These are phyloP conservation scores for Diaporthe humulicola DNA, from an alignment of 2,329 filamentous ascomycete species.

Conservation along the genomic window DNA sequence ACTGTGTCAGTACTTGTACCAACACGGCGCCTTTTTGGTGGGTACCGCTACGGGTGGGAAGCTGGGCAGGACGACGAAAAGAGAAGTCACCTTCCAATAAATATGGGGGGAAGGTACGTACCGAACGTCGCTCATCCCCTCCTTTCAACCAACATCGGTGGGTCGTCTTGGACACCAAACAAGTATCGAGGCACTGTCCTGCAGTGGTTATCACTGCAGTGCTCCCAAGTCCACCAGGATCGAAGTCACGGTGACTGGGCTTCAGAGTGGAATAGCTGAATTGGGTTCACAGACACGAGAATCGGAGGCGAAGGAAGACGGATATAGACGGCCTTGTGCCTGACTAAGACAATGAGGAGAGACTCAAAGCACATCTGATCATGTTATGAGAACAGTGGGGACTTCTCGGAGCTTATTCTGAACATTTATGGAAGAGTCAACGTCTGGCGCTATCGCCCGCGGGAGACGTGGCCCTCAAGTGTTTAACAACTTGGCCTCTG, in stretches of 20 bases:
- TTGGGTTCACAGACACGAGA: background rate
- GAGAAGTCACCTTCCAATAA: constrained; percentile 8
- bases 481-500: background rate
- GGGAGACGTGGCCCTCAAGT: background rate
- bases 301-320: background rate
- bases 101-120: constrained; percentile 4
- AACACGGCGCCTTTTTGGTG: background rate
- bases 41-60: constrained; percentile 20
- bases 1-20: constrained; percentile 23
- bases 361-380: constrained; percentile 11
- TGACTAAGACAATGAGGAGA: constrained; percentile 23
- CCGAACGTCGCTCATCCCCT: background rate
- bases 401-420: background rate
- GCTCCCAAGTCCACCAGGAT: background rate
- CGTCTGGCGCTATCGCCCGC: background rate
- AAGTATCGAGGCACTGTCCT: background rate
- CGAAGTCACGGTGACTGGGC: background rate
- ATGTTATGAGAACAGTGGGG: constrained; percentile 18
- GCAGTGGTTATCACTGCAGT: background rate
- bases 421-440: background rate
- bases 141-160: background rate
- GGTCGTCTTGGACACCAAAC: background rate
- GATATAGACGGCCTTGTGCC: constrained; percentile 2
- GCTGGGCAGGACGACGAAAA: background rate
- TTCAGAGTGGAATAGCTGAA: background rate